Evolutionary conservation across 1,284 basidiomycete species (phyloP).

Genomic region (Apiotrichum veenhuisii): DNA sequence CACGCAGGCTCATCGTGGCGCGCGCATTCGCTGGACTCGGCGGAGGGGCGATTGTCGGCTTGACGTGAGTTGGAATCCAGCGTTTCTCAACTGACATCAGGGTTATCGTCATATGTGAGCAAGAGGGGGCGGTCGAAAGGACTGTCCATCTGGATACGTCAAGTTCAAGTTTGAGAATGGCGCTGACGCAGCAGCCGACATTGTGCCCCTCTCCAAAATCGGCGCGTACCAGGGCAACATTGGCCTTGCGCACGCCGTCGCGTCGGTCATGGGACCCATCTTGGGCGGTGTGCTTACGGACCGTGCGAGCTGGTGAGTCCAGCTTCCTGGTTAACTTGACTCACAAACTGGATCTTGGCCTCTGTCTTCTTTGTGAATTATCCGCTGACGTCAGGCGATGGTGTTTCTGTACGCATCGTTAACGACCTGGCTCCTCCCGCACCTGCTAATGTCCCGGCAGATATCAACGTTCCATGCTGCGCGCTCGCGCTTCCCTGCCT

Average conservation of each 20-base stretch:
- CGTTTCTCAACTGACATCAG: constrained; percentile 1
- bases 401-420: too few relatives aligned
- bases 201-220: constrained; percentile 31
- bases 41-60: constrained; percentile 39
- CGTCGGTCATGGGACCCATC: constrained; percentile 46
- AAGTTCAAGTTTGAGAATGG: background rate
- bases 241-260: constrained; percentile 45
- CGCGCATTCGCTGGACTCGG: constrained; percentile 41
- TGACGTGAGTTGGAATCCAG: constrained; percentile 30
- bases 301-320: constrained; percentile 23
- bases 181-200: constrained; percentile 24
- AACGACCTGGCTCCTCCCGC: too few relatives aligned
- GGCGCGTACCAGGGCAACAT: constrained; percentile 46
- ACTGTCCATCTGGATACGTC: too few relatives aligned
- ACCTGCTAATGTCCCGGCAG: constrained; percentile 4
- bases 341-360: too few relatives aligned
- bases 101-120: constrained; percentile 22
- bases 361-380: too few relatives aligned
- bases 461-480: constrained; percentile 28
- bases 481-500: constrained; percentile 63
- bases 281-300: constrained; percentile 45
- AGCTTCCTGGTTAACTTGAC: constrained; percentile 27
- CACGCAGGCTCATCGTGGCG: constrained; percentile 31
- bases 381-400: background rate
- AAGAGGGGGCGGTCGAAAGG: too few relatives aligned